Evolutionary conservation across 1,139 yeast genomes (phyloP), one percentile per base, ranked within the genome.

Genomic region (Entelexis paramagnoliae): DNA sequence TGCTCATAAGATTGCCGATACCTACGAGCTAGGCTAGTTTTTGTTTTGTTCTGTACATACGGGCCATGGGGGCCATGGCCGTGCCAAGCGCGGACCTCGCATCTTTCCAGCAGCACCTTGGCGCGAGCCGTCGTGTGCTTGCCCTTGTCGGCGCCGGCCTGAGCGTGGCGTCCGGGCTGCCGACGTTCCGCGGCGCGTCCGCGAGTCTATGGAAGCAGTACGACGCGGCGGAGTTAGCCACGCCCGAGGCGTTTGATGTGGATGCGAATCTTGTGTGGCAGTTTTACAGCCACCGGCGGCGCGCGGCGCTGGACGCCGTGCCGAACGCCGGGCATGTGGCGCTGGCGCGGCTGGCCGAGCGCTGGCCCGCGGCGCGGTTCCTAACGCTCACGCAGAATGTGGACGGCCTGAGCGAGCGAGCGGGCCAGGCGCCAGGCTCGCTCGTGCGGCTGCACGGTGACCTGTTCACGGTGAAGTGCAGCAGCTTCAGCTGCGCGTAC

Each of bases 191-290:
- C 48, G 87, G 88, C 3, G 46, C 22, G n/a, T 20, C 38, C 4
- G 46, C 46, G 30, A 93, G 91, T 0, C 67, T 81, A 28, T 87
- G 95, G 95, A 75, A 78, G 59, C 79, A 80, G 59, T 83, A 79
- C 66, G 83, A 83, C 51, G 80, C 88, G 63, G 81, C 85, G 45
- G 95, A 87, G 61, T 70, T 87, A 50, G 95, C 95, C 7, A 87
- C 96, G 0, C 94, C 94, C 0, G 95, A 87, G 63, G 95, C 95
- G 4, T 87, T 87, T 63, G 78, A 80, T 55, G 72, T 74, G 19
- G 89, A 86, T 63, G 95, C 96, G 0, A 85, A 86, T 0, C 71
- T 86, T 24, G 95, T 87, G 4, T 87, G 96, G 96, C 91, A 84
- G 62, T 87, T 83, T 61, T 86, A 87, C 64, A 74, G 88, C 8